Base-by-base conservation (phyloP, 768 basidiomycete genomes). In the Butyriboletus loyo region DNA sequence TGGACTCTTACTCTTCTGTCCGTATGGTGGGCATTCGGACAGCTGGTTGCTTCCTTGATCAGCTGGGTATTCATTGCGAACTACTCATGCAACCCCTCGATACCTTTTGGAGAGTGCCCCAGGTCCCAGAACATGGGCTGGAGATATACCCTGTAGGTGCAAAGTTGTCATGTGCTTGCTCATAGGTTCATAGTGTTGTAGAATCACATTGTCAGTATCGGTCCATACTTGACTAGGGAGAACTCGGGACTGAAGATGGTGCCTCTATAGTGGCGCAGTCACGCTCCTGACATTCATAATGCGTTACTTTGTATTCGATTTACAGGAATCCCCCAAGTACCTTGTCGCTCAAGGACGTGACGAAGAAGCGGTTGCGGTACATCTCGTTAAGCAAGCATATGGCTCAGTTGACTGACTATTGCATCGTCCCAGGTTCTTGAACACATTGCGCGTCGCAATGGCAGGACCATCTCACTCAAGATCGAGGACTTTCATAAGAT, bases 311-410 rank as follows among this genome's bases (percentile, higher is more conserved):
- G 67, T 84, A 24, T 84, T 86, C 55, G 77, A 75, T 54, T 71
- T 85, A 47, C 77, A 82, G 59, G 84, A 85, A 60, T 81, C 81
- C 0, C 77, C 84, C 9, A 85, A 85, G 58, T 86, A 78, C 65
- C 74, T 84, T 21, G 69, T 84, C 22, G 76, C 75, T 5, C 77
- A 80, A 59, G 81, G 82, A 24, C 75, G 76, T 37, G 83, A 86
- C 57, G 71, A 72, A 43, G 80, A 84, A 40, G 82, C 82, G 7
- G 70, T 85, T 43, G 66, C 70, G 55, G 77, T 77, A 55, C 30
- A 5, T 50, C 27, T 50, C 22, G 17, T 51, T 40, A 19, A 28
- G 22, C 6, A 19, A 5, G 14, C 22, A 22, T 24, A 24, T 6
- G n/a, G 4, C 7, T 36, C n/a, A 1, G 27, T 41, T 0, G n/a